Evolutionary conservation across 208 protist genomes (phyloP).

Genomic region (Crithidia expoeki): DNA sequence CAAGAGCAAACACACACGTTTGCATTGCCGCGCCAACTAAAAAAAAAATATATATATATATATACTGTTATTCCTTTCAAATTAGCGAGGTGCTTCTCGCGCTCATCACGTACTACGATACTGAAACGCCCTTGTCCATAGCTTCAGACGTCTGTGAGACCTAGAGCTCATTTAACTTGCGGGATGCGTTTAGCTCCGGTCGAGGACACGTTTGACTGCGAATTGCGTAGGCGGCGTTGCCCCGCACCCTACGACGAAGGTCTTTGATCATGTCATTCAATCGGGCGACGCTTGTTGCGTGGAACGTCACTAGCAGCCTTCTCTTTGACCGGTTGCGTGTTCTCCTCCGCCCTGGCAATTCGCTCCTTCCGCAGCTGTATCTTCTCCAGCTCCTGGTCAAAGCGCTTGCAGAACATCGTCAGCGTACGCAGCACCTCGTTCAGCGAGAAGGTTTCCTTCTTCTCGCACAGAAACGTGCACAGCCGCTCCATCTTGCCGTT

Average conservation of each 20-base stretch:
- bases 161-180: too few relatives aligned
- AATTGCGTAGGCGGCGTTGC: background rate
- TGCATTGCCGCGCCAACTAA: background rate
- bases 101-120: too few relatives aligned
- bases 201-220: too few relatives aligned
- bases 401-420: conserved; percentile 66
- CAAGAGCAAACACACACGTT: background rate
- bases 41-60: conserved; percentile 2
- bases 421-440: conserved; percentile 63
- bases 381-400: conserved; percentile 48
- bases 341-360: background rate
- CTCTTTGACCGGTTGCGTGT: background rate
- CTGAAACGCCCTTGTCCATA: too few relatives aligned
- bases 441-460: conserved; percentile 48
- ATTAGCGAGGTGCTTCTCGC: too few relatives aligned
- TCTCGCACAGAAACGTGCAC: conserved; percentile 63
- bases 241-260: background rate
- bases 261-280: too few relatives aligned
- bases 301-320: background rate
- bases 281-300: background rate
- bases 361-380: conserved; percentile 26
- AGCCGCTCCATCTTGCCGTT: conserved; percentile 51
- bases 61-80: background rate
- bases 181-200: too few relatives aligned
- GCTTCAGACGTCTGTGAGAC: too few relatives aligned